These are phyloP conservation scores for Podaxis pistillaris DNA, from an alignment of 768 basidiomycete species.

Conservation along the genomic window DNA sequence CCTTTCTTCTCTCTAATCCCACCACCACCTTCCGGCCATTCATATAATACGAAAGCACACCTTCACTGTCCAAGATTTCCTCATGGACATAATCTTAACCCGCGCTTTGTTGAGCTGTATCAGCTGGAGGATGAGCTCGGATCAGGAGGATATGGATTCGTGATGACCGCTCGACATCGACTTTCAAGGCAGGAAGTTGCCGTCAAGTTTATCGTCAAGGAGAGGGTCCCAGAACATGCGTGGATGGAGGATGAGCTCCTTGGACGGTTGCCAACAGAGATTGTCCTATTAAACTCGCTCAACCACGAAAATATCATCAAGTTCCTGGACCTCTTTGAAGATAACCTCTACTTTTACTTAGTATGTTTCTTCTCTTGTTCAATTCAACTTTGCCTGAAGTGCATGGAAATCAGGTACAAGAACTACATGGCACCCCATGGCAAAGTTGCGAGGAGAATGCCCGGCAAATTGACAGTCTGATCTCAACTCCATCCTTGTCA, in stretches of 20 bases:
- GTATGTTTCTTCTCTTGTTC: conserved; percentile 37
- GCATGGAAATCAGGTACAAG: conserved; percentile 64
- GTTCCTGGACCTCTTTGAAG: conserved; percentile 84
- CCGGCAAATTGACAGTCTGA: conserved; percentile 24
- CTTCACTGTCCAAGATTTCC: conserved; percentile 51
- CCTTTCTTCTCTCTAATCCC: conserved; percentile 4
- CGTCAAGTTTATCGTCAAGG: conserved; percentile 93
- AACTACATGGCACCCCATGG: conserved; percentile 93
- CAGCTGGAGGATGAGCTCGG: conserved; percentile 77
- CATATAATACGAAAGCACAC: conserved; percentile 31
- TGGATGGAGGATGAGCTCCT: conserved; percentile 63
- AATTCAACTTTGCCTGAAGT: background rate
- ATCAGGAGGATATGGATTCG: conserved; percentile 92
- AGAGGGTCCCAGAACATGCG: conserved; percentile 55
- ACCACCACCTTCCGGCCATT: conserved; percentile 10
- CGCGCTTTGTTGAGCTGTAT: conserved; percentile 59
- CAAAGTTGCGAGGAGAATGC: conserved; percentile 36
- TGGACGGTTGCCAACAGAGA: conserved; percentile 77
- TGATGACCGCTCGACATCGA: conserved; percentile 79
- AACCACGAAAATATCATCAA: conserved; percentile 81
- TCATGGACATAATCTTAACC: conserved; percentile 54
- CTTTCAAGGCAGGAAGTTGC: conserved; percentile 69
- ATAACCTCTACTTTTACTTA: conserved; percentile 81
- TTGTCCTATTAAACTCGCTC: conserved; percentile 69
- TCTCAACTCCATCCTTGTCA: conserved; percentile 54